Percentiles rank a stretch among this genome's conserved stretches.
Evolutionary conservation across 345 rosid genomes (phyloP).

Genomic region (Streptanthus diversifolius): DNA sequence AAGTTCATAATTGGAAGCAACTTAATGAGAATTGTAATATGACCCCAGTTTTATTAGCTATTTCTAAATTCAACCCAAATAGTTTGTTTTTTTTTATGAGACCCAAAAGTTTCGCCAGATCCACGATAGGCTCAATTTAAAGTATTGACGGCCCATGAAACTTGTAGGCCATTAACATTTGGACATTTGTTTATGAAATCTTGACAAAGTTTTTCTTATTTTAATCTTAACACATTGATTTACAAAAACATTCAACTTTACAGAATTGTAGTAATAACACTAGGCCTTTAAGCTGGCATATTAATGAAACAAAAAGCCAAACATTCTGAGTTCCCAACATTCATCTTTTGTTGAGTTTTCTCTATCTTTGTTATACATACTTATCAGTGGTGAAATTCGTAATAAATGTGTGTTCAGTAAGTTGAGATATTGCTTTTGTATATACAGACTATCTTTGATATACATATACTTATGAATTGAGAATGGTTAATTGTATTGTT

Average conservation of each 20-base stretch:
- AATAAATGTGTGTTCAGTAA: background rate
- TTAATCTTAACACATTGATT: too few relatives aligned
- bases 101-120: background rate
- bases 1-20: background rate
- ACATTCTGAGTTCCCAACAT: background rate
- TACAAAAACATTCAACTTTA: too few relatives aligned
- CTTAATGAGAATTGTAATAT: background rate
- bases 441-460: background rate
- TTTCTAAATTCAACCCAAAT: background rate
- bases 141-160: background rate
- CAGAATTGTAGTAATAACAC: too few relatives aligned
- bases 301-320: too few relatives aligned
- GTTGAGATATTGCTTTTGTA: constrained; percentile 6
- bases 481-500: background rate
- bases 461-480: background rate
- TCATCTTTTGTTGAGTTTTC: background rate
- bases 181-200: background rate
- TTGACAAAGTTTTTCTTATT: background rate
- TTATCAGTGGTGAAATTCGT: background rate
- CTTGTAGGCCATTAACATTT: background rate
- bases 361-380: background rate
- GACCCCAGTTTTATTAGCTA: background rate
- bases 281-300: too few relatives aligned
- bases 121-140: background rate
- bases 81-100: background rate